Base-by-base conservation (phyloP, 2,329 filamentous ascomycete species). In the Colletotrichum liriopes region DNA sequence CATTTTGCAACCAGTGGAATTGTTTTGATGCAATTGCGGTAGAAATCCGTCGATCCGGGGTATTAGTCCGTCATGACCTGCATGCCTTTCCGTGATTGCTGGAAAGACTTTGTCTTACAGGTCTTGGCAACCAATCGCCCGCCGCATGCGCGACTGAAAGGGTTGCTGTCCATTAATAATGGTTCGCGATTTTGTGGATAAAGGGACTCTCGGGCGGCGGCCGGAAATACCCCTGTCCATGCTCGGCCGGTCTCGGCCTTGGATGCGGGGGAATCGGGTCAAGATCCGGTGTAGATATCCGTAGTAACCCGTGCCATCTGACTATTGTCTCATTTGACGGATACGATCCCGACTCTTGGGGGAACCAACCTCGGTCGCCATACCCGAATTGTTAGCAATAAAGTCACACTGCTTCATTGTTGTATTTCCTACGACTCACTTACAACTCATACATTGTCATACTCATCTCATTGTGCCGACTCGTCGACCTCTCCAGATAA, bases 171-270 rank as follows among this genome's bases (percentile, higher is more conserved):
- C 23, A 56, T 23, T 51, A 39, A 62, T 67, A 43, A 62, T 67
- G 37, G 43, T 29, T 23, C 39, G 26, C 20, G 5, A 11, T 58
- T 64, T 37, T 49, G 39, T 72, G 52, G 64, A 72, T 26, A 69
- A 56, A 32, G 3, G 23, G n/a, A 7, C 11, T n/a, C 14, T 67
- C 63, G 69, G 69, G 47, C 52, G 49, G 58, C 65, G 52, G 59
- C 65, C 69, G 69, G 69, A 69, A 64, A 72, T 69, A 72, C 65
- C 69, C 69, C 65, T 72, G 69, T 65, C 65, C 59, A 32, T 72
- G 69, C 59, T 45, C 65, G 65, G 59, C 69, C 69, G 69, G 67
- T 67, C 67, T 67, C 69, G 69, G 69, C 69, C 59, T 65, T n/a
- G 43, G n/a, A 69, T 52, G 69, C 65, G 69, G 69, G 68, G 69